Evolutionary conservation across 352 stramenopile genomes (phyloP), one percentile per base, ranked within the genome.

Genomic region (Thalassiosira tumida): DNA sequence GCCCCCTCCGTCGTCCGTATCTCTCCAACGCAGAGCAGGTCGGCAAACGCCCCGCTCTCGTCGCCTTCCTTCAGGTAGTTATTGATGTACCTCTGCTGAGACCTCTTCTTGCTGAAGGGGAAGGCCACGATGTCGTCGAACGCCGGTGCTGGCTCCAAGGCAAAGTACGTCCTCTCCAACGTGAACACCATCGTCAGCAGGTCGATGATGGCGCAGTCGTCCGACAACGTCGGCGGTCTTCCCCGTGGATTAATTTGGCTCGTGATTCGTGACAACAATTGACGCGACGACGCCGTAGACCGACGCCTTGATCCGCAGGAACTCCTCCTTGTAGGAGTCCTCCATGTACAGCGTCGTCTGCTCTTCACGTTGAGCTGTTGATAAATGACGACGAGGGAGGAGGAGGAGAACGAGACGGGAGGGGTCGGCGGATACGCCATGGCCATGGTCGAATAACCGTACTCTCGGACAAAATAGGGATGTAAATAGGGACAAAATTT

Each of bases 321-420:
- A 81, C 29, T 65, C 33, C 15, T 72, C 51, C 59, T 93, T 93
- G 62, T 93, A 93, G 24, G 88, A 93, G 50, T 82, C 64, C 75
- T 93, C 88, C 59, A 93, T 93, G 67, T 90, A 93, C 41, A 6
- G 33, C 29, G 83, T 79, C 29, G 83, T 93, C 72, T 81, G 65
- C 17, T 69, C n/a, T n/a, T n/a, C n/a, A n/a, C n/a, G n/a, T n/a
- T n/a, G n/a, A n/a, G n/a, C n/a, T n/a, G n/a, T n/a, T n/a, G n/a
- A n/a, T 67, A 67, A 67, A 67, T n/a, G 54, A 67, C 31, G 54
- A 67, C 54, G 54, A 67, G 54, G 54, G 26, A 67, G 54, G 54
- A 67, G 54, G 54, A 67, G 54, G 54, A 67, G 54, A 67, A 67
- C 14, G 54, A 67, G 54, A 67, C 14, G 14, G 26, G 54, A 67